These are phyloP conservation scores for Agrostemma githago DNA, from an alignment of 148 eudicot genomes.

Conservation along the genomic window DNA sequence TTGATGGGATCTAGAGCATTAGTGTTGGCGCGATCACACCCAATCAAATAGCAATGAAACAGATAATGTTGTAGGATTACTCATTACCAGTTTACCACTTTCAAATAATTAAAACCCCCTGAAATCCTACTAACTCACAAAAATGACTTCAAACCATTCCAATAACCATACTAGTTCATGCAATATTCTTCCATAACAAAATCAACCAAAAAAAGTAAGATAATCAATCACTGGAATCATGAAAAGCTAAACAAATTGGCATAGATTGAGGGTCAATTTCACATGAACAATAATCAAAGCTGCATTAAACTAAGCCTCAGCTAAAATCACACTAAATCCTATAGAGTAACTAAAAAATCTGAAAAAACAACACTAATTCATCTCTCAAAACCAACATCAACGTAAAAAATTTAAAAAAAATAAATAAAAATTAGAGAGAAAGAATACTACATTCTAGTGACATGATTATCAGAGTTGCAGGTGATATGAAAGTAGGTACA, in stretches of 20 bases:
- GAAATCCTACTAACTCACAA: not conserved
- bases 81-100: not conserved
- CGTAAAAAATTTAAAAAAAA: not conserved
- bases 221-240: not conserved
- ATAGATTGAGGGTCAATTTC: not conserved
- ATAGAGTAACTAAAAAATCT: not conserved
- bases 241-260: not conserved
- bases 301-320: not conserved
- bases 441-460: slow-evolving; percentile 59
- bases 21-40: not conserved
- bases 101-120: not conserved
- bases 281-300: not conserved
- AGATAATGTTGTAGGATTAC: not conserved
- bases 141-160: not conserved
- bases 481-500: slow-evolving; percentile 93
- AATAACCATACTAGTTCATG: not conserved
- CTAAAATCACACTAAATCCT: not conserved
- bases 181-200: not conserved
- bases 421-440: slow-evolving; percentile 6
- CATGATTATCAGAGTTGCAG: slow-evolving; percentile 58
- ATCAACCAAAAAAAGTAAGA: not conserved
- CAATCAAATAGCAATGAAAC: not conserved
- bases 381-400: not conserved
- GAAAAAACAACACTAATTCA: not conserved
- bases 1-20: not conserved